Conservation (phyloP, 768 basidiomycete genomes). For the Russula brevipes region DNA sequence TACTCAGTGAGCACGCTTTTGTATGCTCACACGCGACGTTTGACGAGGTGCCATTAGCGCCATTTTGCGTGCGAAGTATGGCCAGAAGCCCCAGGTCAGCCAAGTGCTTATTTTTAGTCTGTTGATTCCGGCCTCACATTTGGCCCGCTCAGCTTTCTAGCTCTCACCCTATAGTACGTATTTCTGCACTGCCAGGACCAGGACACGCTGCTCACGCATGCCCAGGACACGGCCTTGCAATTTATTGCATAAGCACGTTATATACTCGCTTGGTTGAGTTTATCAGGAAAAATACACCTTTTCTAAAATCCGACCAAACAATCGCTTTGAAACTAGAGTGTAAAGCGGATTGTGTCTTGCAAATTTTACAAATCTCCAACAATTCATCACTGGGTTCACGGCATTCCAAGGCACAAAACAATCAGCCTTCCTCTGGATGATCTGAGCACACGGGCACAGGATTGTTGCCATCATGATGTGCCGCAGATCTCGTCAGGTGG, state of each 20-base stretch:
- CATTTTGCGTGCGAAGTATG: conserved; percentile 55
- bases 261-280: too few species aligned
- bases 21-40: neutral
- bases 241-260: conserved; percentile 29
- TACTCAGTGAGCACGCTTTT: conserved; percentile 40
- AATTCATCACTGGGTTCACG: too few species aligned
- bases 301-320: too few species aligned
- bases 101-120: neutral
- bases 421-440: too few species aligned
- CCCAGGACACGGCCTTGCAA: conserved; percentile 31
- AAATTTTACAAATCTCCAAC: too few species aligned
- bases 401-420: too few species aligned
- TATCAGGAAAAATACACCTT: too few species aligned
- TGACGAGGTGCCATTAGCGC: conserved; percentile 32
- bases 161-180: conserved; percentile 62
- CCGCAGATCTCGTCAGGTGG: too few species aligned
- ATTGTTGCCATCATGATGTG: too few species aligned
- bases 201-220: neutral
- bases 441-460: too few species aligned
- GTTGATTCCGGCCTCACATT: neutral
- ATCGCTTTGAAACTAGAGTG: too few species aligned
- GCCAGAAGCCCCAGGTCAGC: conserved; percentile 57
- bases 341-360: too few species aligned
- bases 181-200: neutral
- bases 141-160: conserved; percentile 45